These are phyloP conservation scores for Chaetomium cochliodes DNA, from an alignment of 495 filamentous ascomycete genomes.

Conservation along the genomic window DNA sequence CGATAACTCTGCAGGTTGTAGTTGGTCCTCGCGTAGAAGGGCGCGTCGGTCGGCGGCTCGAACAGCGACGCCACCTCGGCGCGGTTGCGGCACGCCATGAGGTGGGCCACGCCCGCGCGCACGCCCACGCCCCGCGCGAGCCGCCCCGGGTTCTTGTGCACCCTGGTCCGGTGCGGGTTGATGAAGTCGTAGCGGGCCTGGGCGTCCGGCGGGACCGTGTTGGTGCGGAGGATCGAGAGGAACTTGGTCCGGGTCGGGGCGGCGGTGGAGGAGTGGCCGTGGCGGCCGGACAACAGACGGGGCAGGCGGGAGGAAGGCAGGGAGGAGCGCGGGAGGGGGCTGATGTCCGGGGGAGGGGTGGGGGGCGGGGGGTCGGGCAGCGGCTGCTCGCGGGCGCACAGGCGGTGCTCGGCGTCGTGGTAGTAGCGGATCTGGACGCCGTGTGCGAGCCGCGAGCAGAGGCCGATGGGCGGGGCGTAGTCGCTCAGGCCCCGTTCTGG, in stretches of 20 bases:
- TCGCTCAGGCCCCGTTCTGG: slow-evolving; percentile 19
- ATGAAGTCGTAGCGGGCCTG: neutral
- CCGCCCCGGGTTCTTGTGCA: no score
- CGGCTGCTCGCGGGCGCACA: neutral
- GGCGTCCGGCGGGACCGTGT: neutral
- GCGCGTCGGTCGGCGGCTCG: neutral
- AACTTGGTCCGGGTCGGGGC: neutral
- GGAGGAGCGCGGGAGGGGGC: no score
- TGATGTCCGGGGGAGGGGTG: neutral
- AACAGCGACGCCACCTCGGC: slow-evolving; percentile 5
- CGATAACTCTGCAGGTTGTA: slow-evolving; percentile 20
- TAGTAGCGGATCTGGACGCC: neutral
- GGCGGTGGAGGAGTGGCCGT: neutral
- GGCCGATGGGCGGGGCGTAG: neutral
- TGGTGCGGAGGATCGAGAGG: neutral
- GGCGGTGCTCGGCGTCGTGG: neutral
- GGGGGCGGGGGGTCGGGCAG: neutral
- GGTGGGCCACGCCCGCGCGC: slow-evolving; percentile 2
- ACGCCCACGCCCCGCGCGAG: slow-evolving; percentile 5
- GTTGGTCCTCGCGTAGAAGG: neutral
- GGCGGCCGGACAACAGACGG: no score
- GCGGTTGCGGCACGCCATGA: neutral
- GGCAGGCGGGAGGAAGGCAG: no score
- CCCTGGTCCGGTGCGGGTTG: neutral
- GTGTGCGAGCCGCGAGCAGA: neutral